phyloP scores from a whole-genome alignment of 2,329 filamentous ascomycete species.

The Cryphonectria carpinicola region DNA sequence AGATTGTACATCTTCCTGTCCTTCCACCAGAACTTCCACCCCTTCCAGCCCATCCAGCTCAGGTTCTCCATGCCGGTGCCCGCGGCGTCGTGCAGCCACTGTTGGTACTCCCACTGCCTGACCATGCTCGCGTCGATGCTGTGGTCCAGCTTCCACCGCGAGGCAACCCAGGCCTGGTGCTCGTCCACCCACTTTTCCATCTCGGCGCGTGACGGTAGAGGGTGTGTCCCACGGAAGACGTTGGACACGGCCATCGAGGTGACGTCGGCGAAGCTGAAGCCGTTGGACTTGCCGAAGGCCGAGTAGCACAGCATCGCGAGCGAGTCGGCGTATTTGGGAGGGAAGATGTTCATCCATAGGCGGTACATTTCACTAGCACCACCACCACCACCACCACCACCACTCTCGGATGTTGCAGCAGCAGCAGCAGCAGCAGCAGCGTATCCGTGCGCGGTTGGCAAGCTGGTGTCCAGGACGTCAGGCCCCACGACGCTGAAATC shows the following conservation, averaged over 20 bases:
- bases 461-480: conserved; percentile 23
- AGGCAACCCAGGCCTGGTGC: conserved; percentile 41
- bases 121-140: conserved; percentile 25
- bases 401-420: background rate
- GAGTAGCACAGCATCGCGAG: conserved; percentile 48
- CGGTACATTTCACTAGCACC: conserved; percentile 20
- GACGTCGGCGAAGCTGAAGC: conserved; percentile 47
- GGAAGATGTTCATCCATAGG: conserved; percentile 30
- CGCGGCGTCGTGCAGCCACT: conserved; percentile 27
- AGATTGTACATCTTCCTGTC: conserved; percentile 29
- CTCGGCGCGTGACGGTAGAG: conserved; percentile 40
- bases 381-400: background rate
- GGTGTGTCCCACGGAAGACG: conserved; percentile 45
- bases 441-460: conserved; percentile 19
- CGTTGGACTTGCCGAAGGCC: conserved; percentile 38
- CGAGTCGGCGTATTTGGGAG: conserved; percentile 36
- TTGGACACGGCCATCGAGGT: conserved; percentile 49
- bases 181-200: conserved; percentile 44
- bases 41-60: conserved; percentile 29
- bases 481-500: conserved; percentile 22
- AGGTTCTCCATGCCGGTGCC: conserved; percentile 29
- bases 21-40: conserved; percentile 28
- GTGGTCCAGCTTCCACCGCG: conserved; percentile 34
- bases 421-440: too few relatives aligned
- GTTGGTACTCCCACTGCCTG: conserved; percentile 27